Evolutionary conservation across 257 asterid genomes (phyloP).

Genomic region (Solanum dulcamara): DNA sequence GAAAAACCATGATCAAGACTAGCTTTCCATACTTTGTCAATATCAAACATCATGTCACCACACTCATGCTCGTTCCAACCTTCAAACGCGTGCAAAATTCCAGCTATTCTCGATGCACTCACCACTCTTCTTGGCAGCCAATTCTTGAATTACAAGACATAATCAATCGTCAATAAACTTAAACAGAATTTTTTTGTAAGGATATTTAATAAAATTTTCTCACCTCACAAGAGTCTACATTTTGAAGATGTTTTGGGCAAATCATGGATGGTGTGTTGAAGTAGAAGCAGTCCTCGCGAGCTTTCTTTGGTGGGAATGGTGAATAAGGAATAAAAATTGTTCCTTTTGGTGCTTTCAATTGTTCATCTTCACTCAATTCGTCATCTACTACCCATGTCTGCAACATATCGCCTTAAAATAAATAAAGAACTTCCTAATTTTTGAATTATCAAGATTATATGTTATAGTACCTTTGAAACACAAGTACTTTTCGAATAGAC

Average conservation of each 20-base stretch:
- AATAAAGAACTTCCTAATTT: not conserved
- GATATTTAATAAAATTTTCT: not conserved
- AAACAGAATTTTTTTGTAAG: not conserved
- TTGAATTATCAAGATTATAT: not conserved
- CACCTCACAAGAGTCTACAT: conserved; percentile 41
- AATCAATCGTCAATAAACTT: not conserved
- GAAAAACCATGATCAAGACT: conserved; percentile 60
- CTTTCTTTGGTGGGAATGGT: not conserved
- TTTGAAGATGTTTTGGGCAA: conserved; percentile 26
- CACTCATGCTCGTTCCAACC: conserved; percentile 74
- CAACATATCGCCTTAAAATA: not conserved
- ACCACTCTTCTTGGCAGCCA: conserved; percentile 79
- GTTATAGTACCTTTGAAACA: conserved; percentile 4
- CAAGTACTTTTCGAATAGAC: not conserved
- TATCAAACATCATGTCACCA: conserved; percentile 49
- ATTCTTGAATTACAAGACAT: conserved; percentile 29
- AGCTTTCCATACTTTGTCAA: conserved; percentile 58
- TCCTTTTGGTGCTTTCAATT: not conserved
- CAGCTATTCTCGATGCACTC: conserved; percentile 20
- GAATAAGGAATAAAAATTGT: not conserved
- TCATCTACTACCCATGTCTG: conserved; percentile 34
- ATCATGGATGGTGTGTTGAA: conserved; percentile 26
- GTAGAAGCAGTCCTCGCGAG: not conserved
- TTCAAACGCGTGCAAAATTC: conserved; percentile 54
- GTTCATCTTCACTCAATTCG: not conserved